phyloP scores from a whole-genome alignment of 306 rosid species.

The Lathyrus oleraceus region DNA sequence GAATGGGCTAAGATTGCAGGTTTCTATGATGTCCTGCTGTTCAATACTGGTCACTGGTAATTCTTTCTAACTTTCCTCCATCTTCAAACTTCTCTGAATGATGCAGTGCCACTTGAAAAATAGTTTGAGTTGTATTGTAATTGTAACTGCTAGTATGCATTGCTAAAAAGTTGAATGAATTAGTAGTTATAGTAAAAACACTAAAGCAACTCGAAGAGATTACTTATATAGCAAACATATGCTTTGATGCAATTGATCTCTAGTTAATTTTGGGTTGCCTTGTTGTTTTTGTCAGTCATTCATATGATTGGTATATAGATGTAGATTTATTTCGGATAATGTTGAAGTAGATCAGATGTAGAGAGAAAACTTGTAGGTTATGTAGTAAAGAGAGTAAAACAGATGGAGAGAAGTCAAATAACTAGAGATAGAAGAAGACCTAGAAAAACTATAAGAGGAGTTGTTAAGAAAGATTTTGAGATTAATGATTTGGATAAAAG shows the following conservation, averaged over 20 bases:
- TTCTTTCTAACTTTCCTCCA: conserved; percentile 28
- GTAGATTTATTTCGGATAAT: neutral
- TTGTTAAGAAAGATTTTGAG: too few relatives aligned
- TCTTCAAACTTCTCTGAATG: conserved; percentile 14
- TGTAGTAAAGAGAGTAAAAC: too few relatives aligned
- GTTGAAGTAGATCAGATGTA: neutral
- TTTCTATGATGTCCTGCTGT: conserved; percentile 84
- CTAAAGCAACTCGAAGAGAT: neutral
- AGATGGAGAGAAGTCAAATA: too few relatives aligned
- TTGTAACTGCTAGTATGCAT: conserved; percentile 9
- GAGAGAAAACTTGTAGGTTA: too few relatives aligned
- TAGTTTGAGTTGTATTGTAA: conserved; percentile 6
- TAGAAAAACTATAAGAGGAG: too few relatives aligned
- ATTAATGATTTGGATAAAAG: too few relatives aligned
- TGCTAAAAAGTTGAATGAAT: conserved; percentile 19
- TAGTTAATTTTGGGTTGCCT: conserved; percentile 9
- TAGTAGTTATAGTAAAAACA: neutral
- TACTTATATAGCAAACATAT: conserved; percentile 8
- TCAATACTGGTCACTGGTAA: conserved; percentile 95
- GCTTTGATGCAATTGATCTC: conserved; percentile 23
- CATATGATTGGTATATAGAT: neutral
- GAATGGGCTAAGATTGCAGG: conserved; percentile 73
- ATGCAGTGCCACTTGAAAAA: conserved; percentile 3
- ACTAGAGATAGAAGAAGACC: too few relatives aligned
- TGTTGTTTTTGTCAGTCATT: neutral